Evolutionary conservation across 371 early-diverging fungal species (phyloP).

Genomic region (Haplosporangium sp.): DNA sequence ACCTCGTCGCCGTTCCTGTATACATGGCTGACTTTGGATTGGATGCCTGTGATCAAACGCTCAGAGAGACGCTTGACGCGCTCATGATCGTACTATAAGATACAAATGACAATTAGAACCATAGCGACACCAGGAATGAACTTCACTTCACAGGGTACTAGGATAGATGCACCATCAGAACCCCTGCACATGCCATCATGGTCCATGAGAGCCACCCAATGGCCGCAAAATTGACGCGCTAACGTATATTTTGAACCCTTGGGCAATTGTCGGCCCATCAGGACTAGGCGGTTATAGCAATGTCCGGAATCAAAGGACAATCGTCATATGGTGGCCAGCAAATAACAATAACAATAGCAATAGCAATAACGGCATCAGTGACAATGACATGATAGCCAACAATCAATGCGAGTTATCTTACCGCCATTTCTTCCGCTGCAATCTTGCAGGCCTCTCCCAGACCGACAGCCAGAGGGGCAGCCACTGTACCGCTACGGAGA

Average conservation of each 20-base stretch:
- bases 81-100: conserved; percentile 81
- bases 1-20: conserved; percentile 91
- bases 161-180: conserved; percentile 63
- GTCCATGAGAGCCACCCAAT: conserved; percentile 40
- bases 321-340: conserved; percentile 37
- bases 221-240: not conserved
- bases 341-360: not conserved
- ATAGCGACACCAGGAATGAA: no score
- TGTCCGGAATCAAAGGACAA: conserved; percentile 55
- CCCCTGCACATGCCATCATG: conserved; percentile 75
- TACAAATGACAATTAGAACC: not conserved
- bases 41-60: conserved; percentile 85
- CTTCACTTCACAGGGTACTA: not conserved
- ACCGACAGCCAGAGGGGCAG: conserved; percentile 96
- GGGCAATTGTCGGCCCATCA: not conserved
- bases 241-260: not conserved
- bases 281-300: conserved; percentile 35
- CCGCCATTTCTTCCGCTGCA: conserved; percentile 89
- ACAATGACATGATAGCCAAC: not conserved
- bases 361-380: no score
- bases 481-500: conserved; percentile 97
- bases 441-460: conserved; percentile 97
- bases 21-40: conserved; percentile 80
- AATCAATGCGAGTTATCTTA: conserved; percentile 56
- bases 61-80: conserved; percentile 81